Base-by-base conservation (phyloP, 1,284 basidiomycete species). In the Rhizoctonia solani region DNA sequence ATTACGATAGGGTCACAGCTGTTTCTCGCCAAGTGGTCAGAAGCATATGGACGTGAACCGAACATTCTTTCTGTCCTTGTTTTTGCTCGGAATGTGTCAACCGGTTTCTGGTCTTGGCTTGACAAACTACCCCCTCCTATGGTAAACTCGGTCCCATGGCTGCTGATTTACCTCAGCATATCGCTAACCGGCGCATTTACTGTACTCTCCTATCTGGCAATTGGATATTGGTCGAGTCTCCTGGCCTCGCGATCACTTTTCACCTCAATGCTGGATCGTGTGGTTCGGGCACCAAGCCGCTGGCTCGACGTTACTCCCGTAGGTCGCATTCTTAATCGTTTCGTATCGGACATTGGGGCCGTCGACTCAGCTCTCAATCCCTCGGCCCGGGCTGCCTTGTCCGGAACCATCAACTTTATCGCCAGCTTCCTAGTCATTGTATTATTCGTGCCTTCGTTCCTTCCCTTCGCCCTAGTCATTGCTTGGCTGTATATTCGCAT, bases 321-420 rank as follows among this genome's bases (percentile, higher is more conserved):
- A 46, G 87, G 89, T 14, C 81, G 89, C 30, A 90, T 92, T 71
- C 80, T 92, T 63, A 91, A 91, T 73, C 83, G 90, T 25, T 92
- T 92, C 77, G 89, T 88, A 0, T 81, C 85, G n/a, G 91, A 93
- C 73, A 87, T 92, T 73, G 88, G 87, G 67, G 86, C 83, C 5
- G 83, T 90, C 46, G 88, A 91, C 72, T 79, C 81, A 14, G 81
- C 83, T 0, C 77, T 90, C 1, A 83, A 87, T 72, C 78, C 78
- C 66, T 88, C 87, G 9, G 83, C 82, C 5, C 78, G 84, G 37
- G 76, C 76, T 5, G 87, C 85, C 34, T 74, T 88, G 19, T 79
- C 80, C 14, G 86, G 86, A 4, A 75, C 83, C 5, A 75, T 89
- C 58, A 84, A 84, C 69, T 89, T 89, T 73, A 11, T 85, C n/a